A percentile compares a stretch with the other conserved stretches of the same genome.
Conservation (phyloP, 768 basidiomycete genomes). For the Lepiota brunneoincarnata region DNA sequence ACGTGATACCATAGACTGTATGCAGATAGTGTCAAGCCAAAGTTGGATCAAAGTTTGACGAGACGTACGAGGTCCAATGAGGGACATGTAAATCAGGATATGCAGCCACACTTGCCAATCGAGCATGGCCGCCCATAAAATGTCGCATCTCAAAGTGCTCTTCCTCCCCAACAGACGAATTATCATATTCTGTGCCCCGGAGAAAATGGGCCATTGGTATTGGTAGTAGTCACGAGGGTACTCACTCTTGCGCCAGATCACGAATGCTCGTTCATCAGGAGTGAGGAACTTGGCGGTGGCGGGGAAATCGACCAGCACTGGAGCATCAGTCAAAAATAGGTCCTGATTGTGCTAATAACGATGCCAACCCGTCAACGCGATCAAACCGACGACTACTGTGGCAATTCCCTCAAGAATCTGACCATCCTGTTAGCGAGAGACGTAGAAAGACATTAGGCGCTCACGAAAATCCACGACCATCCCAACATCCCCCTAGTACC, state of each 20-base stretch:
- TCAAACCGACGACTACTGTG: conserved; percentile 53
- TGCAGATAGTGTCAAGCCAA: background rate
- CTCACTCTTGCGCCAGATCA: conserved; percentile 56
- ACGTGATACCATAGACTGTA: conserved; percentile 65
- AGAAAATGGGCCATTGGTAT: background rate
- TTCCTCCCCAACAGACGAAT: conserved; percentile 56
- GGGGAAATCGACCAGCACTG: conserved; percentile 64
- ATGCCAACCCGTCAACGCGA: conserved; percentile 47
- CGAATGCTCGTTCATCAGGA: conserved; percentile 53
- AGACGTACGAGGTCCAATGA: conserved; percentile 55
- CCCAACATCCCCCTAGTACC: conserved; percentile 43
- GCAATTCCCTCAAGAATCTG: conserved; percentile 66
- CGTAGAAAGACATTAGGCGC: conserved; percentile 14
- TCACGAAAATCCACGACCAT: conserved; percentile 71
- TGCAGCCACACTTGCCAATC: conserved; percentile 67
- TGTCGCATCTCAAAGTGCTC: conserved; percentile 57
- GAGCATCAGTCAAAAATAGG: background rate
- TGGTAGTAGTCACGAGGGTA: background rate
- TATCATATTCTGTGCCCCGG: conserved; percentile 43
- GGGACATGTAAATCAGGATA: conserved; percentile 56
- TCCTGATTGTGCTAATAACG: background rate
- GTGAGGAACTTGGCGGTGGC: conserved; percentile 58
- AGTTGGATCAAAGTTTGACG: background rate
- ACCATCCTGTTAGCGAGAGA: background rate
- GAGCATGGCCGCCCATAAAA: conserved; percentile 44